A percentile compares a stretch with the other conserved stretches of the same genome.
phyloP scores from a whole-genome alignment of 371 early-diverging fungal species.

The Lichtheimia corymbifera region DNA sequence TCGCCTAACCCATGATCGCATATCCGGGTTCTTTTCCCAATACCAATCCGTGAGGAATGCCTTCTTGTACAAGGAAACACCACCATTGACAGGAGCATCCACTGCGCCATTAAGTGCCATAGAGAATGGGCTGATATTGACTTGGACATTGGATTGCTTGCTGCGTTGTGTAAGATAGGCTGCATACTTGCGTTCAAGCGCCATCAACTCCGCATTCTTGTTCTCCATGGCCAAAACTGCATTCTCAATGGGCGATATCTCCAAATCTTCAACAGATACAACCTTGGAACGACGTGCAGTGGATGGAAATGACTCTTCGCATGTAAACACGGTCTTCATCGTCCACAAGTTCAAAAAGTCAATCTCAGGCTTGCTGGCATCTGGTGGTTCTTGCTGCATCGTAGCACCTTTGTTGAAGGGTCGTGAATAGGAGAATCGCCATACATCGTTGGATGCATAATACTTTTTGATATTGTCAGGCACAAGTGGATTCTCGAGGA shows the following conservation, averaged over 20 bases:
- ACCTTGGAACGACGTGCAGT: conserved; percentile 65
- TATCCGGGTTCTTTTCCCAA: conserved; percentile 45
- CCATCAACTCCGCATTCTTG: conserved; percentile 67
- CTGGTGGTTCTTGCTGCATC: neutral
- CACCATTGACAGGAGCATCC: conserved; percentile 88
- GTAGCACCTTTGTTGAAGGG: conserved; percentile 35
- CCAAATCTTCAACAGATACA: conserved; percentile 41
- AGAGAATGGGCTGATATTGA: conserved; percentile 74
- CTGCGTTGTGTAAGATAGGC: conserved; percentile 17
- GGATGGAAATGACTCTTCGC: conserved; percentile 73
- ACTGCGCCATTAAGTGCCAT: conserved; percentile 85
- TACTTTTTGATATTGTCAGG: conserved; percentile 57
- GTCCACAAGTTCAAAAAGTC: conserved; percentile 82
- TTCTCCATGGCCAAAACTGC: conserved; percentile 72
- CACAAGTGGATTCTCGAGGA: conserved; percentile 37
- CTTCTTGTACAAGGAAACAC: conserved; percentile 72
- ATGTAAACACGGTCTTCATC: conserved; percentile 67
- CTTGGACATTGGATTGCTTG: conserved; percentile 14
- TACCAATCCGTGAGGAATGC: conserved; percentile 66
- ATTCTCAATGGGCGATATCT: conserved; percentile 79
- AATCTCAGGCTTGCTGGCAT: conserved; percentile 39
- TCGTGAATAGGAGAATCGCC: conserved; percentile 65
- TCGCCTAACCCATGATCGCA: conserved; percentile 47
- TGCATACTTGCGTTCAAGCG: conserved; percentile 58
- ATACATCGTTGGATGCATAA: conserved; percentile 67